phyloP scores from a whole-genome alignment of 2,329 filamentous ascomycete genomes.

The Juglanconis juglandina region DNA sequence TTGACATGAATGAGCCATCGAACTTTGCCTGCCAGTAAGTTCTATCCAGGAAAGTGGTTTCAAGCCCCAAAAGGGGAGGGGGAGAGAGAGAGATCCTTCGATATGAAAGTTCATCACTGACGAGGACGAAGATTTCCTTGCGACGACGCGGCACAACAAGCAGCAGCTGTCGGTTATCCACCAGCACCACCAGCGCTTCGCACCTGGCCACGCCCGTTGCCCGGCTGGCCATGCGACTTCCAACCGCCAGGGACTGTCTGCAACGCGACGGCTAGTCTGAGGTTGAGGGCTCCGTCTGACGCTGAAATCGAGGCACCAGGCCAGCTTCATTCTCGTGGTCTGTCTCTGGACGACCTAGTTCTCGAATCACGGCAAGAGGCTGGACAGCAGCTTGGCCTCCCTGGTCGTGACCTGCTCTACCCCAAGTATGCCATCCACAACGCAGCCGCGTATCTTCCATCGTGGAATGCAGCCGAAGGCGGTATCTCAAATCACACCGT shows the following conservation, averaged over 20 bases:
- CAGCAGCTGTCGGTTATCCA: constrained; percentile 43
- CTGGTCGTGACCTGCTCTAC: constrained; percentile 59
- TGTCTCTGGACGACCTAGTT: constrained; percentile 14
- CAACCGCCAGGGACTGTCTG: constrained; percentile 51
- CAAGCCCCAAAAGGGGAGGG: not conserved
- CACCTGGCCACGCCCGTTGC: constrained; percentile 59
- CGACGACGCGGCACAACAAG: constrained; percentile 37
- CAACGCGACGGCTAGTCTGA: constrained; percentile 24
- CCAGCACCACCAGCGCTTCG: constrained; percentile 62
- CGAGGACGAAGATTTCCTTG: constrained; percentile 43
- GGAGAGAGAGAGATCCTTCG: too few relatives aligned
- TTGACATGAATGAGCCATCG: constrained; percentile 62
- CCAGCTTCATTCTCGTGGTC: not conserved
- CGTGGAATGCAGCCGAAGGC: constrained; percentile 41
- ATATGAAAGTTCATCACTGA: not conserved
- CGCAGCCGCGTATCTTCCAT: constrained; percentile 45
- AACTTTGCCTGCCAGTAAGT: constrained; percentile 40
- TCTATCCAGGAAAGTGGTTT: not conserved
- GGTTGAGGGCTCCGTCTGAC: not conserved
- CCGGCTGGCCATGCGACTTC: constrained; percentile 66
- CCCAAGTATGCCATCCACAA: constrained; percentile 66
- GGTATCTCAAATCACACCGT: constrained; percentile 58
- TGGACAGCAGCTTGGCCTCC: constrained; percentile 52
- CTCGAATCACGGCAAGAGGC: constrained; percentile 21
- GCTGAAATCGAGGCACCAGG: not conserved